phyloP scores from a whole-genome alignment of 768 basidiomycete genomes.

The Udeniomyces megalosporus region DNA sequence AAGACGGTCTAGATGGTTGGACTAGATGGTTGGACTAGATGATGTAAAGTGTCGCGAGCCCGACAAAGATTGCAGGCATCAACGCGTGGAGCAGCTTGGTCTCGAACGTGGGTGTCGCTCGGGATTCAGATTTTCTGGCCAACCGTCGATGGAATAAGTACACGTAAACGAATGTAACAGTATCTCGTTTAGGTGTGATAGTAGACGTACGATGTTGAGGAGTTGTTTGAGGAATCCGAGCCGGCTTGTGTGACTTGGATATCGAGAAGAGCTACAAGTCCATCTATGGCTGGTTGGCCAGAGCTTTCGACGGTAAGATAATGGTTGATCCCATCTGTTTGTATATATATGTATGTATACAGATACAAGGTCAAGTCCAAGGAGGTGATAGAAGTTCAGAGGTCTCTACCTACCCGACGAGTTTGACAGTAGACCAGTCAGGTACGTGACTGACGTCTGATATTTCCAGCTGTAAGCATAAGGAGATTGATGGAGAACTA shows the following conservation, averaged over 20 bases:
- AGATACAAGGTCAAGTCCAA: background rate
- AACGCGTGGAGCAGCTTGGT: no score
- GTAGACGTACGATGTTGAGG: background rate
- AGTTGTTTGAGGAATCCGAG: background rate
- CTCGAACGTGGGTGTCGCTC: no score
- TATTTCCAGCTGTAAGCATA: constrained; percentile 43
- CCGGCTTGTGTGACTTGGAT: constrained; percentile 29
- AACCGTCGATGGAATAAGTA: no score
- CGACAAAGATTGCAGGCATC: no score
- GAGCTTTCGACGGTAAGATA: constrained; percentile 22
- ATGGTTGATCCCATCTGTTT: constrained; percentile 30
- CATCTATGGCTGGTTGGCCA: constrained; percentile 44
- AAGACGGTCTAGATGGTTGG: no score
- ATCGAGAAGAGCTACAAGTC: constrained; percentile 60
- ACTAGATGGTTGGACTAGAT: no score
- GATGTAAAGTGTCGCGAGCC: no score
- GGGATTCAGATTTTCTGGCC: no score
- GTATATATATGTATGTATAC: background rate
- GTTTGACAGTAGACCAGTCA: constrained; percentile 51
- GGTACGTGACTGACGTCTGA: constrained; percentile 48
- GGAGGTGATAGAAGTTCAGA: no score
- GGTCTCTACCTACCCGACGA: constrained; percentile 29
- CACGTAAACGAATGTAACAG: no score
- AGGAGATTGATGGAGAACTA: no score
- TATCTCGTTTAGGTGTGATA: no score